Conservation (phyloP, 2,329 filamentous ascomycete species). For the Penicillium sp. region DNA sequence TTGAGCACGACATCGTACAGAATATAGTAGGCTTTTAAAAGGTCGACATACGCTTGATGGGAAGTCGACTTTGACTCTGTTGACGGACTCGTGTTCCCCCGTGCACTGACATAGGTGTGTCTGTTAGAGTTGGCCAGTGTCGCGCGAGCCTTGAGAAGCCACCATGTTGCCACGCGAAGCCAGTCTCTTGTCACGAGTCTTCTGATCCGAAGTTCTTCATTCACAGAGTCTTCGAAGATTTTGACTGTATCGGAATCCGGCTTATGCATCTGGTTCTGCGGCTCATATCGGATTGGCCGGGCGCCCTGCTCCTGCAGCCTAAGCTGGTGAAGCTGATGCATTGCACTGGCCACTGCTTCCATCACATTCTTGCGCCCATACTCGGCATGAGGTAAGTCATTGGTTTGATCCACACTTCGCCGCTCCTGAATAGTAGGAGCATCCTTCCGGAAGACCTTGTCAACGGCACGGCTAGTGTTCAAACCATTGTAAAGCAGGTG, state of each 20-base stretch:
- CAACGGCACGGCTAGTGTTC: not conserved
- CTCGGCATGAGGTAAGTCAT: not conserved
- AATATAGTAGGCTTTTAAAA: not conserved
- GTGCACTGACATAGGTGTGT: not conserved
- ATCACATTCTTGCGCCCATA: not conserved
- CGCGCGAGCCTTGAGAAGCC: not conserved
- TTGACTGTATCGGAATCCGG: not conserved
- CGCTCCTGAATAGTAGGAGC: not conserved
- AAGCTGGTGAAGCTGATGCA: not conserved
- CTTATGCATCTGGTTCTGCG: not conserved
- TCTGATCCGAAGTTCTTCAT: not conserved
- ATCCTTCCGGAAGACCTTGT: not conserved
- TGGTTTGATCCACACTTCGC: not conserved
- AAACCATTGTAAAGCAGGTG: not conserved
- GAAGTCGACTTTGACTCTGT: not conserved
- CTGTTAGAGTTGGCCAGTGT: not conserved
- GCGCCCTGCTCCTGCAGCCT: not conserved
- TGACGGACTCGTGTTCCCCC: not conserved
- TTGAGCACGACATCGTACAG: not conserved
- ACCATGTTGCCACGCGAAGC: not conserved
- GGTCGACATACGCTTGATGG: not conserved
- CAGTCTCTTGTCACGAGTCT: not conserved
- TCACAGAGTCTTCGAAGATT: not conserved
- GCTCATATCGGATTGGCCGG: not conserved
- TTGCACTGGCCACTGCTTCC: not conserved